Evolutionary conservation across 768 basidiomycete species (phyloP).

Genomic region (Termitomyces titanicus): DNA sequence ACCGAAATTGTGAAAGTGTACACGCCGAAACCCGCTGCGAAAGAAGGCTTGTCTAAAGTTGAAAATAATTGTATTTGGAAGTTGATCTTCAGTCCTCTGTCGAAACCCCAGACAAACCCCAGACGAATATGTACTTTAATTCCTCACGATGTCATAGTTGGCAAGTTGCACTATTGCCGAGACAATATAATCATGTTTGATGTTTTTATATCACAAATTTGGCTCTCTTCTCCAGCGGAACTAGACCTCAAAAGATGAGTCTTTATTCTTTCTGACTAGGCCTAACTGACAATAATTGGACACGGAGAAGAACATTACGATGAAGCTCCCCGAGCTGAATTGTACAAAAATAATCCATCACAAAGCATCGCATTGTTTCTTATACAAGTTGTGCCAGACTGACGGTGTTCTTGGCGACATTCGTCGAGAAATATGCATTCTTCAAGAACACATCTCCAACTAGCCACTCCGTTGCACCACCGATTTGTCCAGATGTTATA

Average conservation of each 20-base stretch:
- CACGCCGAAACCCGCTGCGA: slow-evolving; percentile 85
- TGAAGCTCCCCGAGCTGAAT: slow-evolving; percentile 7
- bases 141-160: not conserved
- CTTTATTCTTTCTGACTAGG: not conserved
- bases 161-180: too few species aligned
- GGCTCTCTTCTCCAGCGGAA: too few species aligned
- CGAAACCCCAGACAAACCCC: not conserved
- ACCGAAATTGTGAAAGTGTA: slow-evolving; percentile 64
- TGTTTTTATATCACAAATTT: too few species aligned
- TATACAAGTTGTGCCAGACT: slow-evolving; percentile 53
- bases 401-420: slow-evolving; percentile 54
- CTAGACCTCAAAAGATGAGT: not conserved
- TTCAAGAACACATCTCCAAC: slow-evolving; percentile 78
- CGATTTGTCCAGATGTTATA: slow-evolving; percentile 60
- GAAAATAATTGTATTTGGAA: not conserved
- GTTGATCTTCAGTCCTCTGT: not conserved
- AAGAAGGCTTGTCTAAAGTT: slow-evolving; percentile 51
- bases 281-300: not conserved
- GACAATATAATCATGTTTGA: too few species aligned
- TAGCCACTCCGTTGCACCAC: slow-evolving; percentile 63
- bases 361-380: not conserved
- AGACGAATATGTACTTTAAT: not conserved
- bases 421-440: slow-evolving; percentile 70
- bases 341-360: not conserved
- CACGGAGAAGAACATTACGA: slow-evolving; percentile 5